Conservation (phyloP, 148 eudicot species). For the Camellia japonica region DNA sequence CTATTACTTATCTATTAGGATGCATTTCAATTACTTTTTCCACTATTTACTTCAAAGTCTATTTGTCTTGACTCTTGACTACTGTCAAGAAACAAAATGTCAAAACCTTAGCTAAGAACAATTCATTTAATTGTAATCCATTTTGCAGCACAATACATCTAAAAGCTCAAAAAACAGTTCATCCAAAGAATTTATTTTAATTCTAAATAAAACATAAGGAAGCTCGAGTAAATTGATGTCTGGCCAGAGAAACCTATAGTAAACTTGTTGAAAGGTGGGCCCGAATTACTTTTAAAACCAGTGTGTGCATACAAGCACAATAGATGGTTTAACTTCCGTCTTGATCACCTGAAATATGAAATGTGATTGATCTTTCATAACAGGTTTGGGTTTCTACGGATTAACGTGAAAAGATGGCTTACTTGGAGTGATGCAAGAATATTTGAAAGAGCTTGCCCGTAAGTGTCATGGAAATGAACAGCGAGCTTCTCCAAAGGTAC, state of each 20-base stretch:
- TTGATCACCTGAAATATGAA: no score
- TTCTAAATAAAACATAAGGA: not conserved
- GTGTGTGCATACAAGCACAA: no score
- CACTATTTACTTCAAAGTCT: not conserved
- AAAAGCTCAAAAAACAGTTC: not conserved
- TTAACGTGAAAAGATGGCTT: conserved; percentile 23
- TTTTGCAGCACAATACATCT: not conserved
- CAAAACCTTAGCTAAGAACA: conserved; percentile 3
- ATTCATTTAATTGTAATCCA: not conserved
- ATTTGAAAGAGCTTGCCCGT: conserved; percentile 91
- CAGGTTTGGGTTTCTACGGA: not conserved
- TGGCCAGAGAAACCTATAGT: not conserved
- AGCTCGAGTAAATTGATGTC: not conserved
- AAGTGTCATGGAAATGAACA: conserved; percentile 94
- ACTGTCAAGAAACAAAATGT: not conserved
- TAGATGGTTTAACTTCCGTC: no score
- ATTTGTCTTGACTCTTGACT: not conserved
- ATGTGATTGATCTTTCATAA: not conserved
- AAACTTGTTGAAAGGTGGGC: not conserved
- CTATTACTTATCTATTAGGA: no score
- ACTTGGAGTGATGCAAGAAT: conserved; percentile 86
- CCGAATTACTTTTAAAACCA: no score
- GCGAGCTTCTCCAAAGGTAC: conserved; percentile 84
- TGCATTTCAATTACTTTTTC: not conserved
- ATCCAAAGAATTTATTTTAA: not conserved